Evolutionary conservation across 1,284 basidiomycete genomes (phyloP).

Genomic region (Malassezia brasiliensis): DNA sequence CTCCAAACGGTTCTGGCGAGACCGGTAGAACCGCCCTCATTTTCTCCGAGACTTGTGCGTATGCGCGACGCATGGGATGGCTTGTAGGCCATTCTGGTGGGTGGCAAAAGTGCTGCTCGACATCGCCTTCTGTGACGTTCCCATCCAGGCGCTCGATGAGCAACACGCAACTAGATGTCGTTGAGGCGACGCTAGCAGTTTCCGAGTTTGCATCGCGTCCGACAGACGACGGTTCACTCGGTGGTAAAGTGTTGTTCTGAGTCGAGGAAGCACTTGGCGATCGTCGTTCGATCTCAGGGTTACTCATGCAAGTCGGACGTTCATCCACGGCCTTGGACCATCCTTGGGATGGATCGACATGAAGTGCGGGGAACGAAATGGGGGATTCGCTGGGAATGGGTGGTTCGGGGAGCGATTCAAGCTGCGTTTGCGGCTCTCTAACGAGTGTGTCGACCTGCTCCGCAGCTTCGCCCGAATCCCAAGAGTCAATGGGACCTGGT

Average conservation of each 20-base stretch:
- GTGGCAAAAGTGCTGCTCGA: constrained; percentile 34
- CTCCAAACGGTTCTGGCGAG: constrained; percentile 18
- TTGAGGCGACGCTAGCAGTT: neutral
- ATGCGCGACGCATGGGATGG: constrained; percentile 33
- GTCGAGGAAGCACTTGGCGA: no score
- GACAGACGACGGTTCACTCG: no score
- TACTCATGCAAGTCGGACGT: no score
- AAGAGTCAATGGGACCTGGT: no score
- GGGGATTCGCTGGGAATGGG: neutral
- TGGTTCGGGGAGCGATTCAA: neutral
- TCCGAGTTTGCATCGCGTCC: neutral
- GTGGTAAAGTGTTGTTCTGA: no score
- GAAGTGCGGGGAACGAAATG: neutral
- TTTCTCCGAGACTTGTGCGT: constrained; percentile 24
- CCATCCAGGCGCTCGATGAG: constrained; percentile 36
- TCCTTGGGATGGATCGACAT: neutral
- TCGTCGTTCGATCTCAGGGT: no score
- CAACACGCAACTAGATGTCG: constrained; percentile 25
- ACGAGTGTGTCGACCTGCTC: no score
- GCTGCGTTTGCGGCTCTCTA: constrained; percentile 1
- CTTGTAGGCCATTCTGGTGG: constrained; percentile 34
- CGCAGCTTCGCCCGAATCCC: no score
- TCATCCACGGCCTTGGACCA: neutral
- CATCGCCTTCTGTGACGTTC: constrained; percentile 38
- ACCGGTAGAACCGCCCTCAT: neutral